Evolutionary conservation across 768 basidiomycete genomes (phyloP).

Genomic region (Tricholoma terreum): DNA sequence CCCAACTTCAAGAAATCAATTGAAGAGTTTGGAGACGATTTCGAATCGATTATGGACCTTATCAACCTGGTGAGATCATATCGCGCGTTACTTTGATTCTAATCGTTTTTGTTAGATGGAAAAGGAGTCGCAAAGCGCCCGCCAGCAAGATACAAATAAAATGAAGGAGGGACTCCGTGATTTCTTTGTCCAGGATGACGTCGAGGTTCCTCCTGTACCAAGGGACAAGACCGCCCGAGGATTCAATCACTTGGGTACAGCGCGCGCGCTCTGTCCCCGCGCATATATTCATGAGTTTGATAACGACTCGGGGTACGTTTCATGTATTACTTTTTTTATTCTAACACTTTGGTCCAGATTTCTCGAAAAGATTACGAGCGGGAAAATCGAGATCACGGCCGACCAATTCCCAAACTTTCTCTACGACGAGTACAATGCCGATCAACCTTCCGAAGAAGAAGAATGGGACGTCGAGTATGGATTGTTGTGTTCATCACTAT

Average conservation of each 20-base stretch:
- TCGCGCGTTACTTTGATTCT: neutral
- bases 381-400: neutral
- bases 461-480: neutral
- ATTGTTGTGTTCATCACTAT: neutral
- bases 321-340: no score
- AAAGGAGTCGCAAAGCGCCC: neutral
- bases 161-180: neutral
- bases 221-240: neutral
- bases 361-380: neutral
- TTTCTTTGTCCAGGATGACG: no score
- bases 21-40: neutral
- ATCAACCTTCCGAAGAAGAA: neutral
- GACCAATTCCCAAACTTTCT: neutral
- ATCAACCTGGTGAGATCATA: neutral
- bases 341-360: no score
- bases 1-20: neutral
- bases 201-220: neutral
- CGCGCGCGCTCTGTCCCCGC: no score
- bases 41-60: neutral
- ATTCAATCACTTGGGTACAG: neutral
- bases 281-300: no score
- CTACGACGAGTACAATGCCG: neutral
- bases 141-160: neutral
- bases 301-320: no score
- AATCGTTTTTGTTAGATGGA: neutral